Evolutionary conservation across 805 yeast genomes (phyloP).

Genomic region (Diddensiella caesifluorescens): DNA sequence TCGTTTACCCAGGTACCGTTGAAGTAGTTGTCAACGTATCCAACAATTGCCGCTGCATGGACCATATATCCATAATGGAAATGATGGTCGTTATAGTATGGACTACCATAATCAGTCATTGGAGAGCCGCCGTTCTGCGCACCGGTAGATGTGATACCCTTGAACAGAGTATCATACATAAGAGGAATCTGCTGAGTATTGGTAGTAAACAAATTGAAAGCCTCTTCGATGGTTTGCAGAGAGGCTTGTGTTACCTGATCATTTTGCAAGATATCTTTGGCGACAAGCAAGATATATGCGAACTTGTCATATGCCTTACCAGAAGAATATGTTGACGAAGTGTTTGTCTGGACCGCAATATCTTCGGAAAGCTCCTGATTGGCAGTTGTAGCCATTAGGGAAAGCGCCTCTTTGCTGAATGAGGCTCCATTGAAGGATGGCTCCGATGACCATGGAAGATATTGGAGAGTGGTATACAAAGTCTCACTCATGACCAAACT

Average conservation of each 20-base stretch:
- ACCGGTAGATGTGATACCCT: constrained; percentile 34
- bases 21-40: constrained; percentile 47
- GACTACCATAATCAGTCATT: constrained; percentile 65
- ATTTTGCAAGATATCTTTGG: constrained; percentile 61
- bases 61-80: constrained; percentile 84
- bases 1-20: constrained; percentile 50
- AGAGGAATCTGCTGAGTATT: constrained; percentile 72
- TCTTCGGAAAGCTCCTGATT: constrained; percentile 50
- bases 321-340: constrained; percentile 84
- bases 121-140: constrained; percentile 33
- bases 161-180: constrained; percentile 67
- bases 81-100: constrained; percentile 78
- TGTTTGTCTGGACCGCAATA: constrained; percentile 50
- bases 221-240: constrained; percentile 55
- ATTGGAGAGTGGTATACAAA: constrained; percentile 42
- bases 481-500: constrained; percentile 32
- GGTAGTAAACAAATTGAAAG: constrained; percentile 60
- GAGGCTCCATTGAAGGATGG: constrained; percentile 39
- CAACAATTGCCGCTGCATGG: constrained; percentile 77
- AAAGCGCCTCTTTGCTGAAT: constrained; percentile 36
- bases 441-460: constrained; percentile 54
- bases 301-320: constrained; percentile 88
- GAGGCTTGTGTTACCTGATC: constrained; percentile 44
- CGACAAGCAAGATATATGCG: constrained; percentile 76
- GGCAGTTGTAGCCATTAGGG: constrained; percentile 44